Base-by-base conservation (phyloP, 2,329 filamentous ascomycete genomes). In the Aspergillus unguis region DNA sequence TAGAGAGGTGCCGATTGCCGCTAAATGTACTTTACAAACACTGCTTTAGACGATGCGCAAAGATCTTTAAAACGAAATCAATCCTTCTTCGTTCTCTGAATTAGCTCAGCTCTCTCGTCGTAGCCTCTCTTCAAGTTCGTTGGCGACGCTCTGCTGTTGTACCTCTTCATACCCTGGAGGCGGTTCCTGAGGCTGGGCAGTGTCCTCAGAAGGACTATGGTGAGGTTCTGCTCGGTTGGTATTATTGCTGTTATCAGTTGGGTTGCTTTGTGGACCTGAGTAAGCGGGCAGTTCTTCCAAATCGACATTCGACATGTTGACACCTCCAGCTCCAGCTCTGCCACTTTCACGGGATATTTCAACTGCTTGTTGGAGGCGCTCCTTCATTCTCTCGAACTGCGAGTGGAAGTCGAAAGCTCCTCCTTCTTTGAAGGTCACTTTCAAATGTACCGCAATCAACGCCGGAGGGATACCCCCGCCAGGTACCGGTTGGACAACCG, bases 131-230 rank as follows among this genome's bases (percentile, higher is more conserved):
- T 92, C 88, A 40, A 89, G 78, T 60, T 88, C 88, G 56, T 87
- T 82, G 42, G 86, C 85, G 59, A 92, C 79, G 55, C 87, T 88
- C 61, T 89, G 84, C 66, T 90, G 85, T 71, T 96, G 92, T 28
- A 89, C 88, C 70, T 96, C 90, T 64, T 96, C 91, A 66, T 97
- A 97, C 33, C 85, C 88, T 45, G 92, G 92, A 44, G 92, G 92
- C 4, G 92, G 90, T 67, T 94, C 92, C 41, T 72, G 85, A 64
- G 75, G 74, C 53, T 75, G 71, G 71, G 75, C 74, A 29, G 60
- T 65, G 37, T 57, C 52, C 25, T 59, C 61, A 36, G 65, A 56
- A 37, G 56, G 57, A 37, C 68, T 66, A 5, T 55, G 59, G n/a
- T 42, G 29, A 45, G 29, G 58, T 49, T 6, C 50, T 50, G 36